Percentiles rank a stretch among this genome's conserved stretches.
These are phyloP conservation scores for Aspergillus fijiensis DNA, from an alignment of 2,329 filamentous ascomycete species.

Conservation along the genomic window DNA sequence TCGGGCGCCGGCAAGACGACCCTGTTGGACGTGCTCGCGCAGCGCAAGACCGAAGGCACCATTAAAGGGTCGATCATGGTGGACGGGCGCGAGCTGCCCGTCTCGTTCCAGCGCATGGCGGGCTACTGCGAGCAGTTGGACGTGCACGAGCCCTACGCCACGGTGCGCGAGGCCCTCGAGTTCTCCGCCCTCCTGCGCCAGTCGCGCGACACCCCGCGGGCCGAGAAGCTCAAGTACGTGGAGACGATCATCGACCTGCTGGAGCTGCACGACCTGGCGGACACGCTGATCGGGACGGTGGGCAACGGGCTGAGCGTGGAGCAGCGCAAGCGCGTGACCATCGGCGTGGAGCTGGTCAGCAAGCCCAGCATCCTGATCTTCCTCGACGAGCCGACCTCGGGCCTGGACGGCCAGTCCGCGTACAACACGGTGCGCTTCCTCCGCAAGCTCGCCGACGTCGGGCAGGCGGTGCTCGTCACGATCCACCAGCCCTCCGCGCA, in stretches of 20 bases:
- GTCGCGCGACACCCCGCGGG: conserved; percentile 47
- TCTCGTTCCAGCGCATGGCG: conserved; percentile 63
- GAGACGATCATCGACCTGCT: conserved; percentile 62
- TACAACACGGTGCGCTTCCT: conserved; percentile 65
- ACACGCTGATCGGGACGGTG: conserved; percentile 55
- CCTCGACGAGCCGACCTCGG: conserved; percentile 67
- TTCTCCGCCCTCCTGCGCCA: conserved; percentile 66
- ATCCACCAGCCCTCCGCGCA: conserved; percentile 67
- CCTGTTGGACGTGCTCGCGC: conserved; percentile 69
- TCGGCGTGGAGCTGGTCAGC: conserved; percentile 67
- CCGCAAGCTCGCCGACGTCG: conserved; percentile 61
- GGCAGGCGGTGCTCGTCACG: conserved; percentile 67
- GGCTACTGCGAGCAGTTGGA: conserved; percentile 69
- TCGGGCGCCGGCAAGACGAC: conserved; percentile 76
- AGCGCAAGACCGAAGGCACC: conserved; percentile 64
- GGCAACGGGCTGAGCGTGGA: conserved; percentile 56
- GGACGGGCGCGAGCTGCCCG: conserved; percentile 58
- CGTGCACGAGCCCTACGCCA: conserved; percentile 64
- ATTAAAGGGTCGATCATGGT: conserved; percentile 64
- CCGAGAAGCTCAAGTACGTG: conserved; percentile 63
- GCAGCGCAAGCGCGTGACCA: conserved; percentile 66
- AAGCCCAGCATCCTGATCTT: conserved; percentile 66
- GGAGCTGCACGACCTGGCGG: conserved; percentile 60
- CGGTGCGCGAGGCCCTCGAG: conserved; percentile 62
- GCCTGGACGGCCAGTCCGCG: conserved; percentile 64